Percentiles rank a stretch among this genome's conserved stretches.
These are phyloP conservation scores for Takashimella koratensis DNA, from an alignment of 1,284 basidiomycete species.

Conservation along the genomic window DNA sequence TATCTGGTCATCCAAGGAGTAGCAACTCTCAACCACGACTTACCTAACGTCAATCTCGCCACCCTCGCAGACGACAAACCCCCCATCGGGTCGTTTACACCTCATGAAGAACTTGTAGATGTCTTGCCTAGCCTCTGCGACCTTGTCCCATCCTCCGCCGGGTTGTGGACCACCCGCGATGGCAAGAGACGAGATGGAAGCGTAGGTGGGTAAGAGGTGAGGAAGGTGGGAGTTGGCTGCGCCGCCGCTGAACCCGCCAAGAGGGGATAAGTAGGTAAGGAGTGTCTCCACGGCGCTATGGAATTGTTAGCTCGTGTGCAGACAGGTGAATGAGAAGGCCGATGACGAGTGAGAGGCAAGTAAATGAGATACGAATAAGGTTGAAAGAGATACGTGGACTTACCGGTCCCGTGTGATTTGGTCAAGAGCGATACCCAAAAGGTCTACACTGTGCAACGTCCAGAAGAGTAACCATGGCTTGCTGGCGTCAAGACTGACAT, in stretches of 20 bases:
- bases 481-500: constrained; percentile 81
- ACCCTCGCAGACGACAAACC: constrained; percentile 81
- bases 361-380: background rate
- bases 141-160: constrained; percentile 71
- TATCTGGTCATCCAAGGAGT: too few species aligned
- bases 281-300: constrained; percentile 55
- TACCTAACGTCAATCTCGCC: constrained; percentile 92
- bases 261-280: constrained; percentile 68
- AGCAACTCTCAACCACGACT: constrained; percentile 39
- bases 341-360: background rate
- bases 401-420: constrained; percentile 67
- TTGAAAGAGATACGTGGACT: constrained; percentile 23
- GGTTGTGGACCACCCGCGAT: constrained; percentile 65
- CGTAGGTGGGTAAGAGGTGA: constrained; percentile 89
- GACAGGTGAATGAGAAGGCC: background rate
- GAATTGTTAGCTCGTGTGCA: constrained; percentile 1
- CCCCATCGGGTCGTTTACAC: constrained; percentile 89
- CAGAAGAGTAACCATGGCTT: constrained; percentile 91
- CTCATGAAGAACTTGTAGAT: constrained; percentile 89
- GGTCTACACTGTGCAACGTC: constrained; percentile 75
- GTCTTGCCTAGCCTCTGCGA: constrained; percentile 62
- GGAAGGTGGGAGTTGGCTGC: constrained; percentile 69
- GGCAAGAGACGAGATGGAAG: constrained; percentile 76
- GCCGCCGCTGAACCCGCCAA: constrained; percentile 89
- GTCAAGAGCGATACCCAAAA: constrained; percentile 73